These are phyloP conservation scores for Candida odintsovae DNA, from an alignment of 805 yeast species.

Conservation along the genomic window DNA sequence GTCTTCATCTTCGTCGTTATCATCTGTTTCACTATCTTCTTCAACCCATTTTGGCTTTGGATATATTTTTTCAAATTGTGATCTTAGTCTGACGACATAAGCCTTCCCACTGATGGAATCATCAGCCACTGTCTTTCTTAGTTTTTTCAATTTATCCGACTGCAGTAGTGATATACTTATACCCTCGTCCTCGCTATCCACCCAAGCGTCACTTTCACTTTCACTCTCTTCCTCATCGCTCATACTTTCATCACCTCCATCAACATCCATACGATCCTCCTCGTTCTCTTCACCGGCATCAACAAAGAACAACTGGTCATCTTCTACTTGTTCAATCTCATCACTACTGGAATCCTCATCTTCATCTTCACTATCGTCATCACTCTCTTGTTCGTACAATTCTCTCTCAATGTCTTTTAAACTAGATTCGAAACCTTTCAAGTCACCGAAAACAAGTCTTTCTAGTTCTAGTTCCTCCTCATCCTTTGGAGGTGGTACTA, in stretches of 20 bases:
- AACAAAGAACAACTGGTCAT: constrained; percentile 48
- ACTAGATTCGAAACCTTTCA: constrained; percentile 62
- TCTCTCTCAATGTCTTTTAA: constrained; percentile 52
- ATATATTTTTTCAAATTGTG: constrained; percentile 67
- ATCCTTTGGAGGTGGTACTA: constrained; percentile 59
- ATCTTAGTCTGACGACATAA: constrained; percentile 57
- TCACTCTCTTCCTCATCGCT: constrained; percentile 26
- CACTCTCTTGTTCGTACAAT: constrained; percentile 32
- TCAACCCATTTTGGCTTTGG: constrained; percentile 86
- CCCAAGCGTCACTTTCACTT: constrained; percentile 57
- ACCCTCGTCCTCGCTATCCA: constrained; percentile 86
- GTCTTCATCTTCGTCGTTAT: constrained; percentile 26
- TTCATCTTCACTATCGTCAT: constrained; percentile 28
- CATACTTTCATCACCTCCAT: constrained; percentile 16
- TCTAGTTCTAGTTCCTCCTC: constrained; percentile 78
- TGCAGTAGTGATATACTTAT: constrained; percentile 52
- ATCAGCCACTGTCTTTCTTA: constrained; percentile 58
- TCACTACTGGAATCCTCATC: constrained; percentile 25
- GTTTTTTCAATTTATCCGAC: constrained; percentile 60
- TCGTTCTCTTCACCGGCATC: constrained; percentile 37
- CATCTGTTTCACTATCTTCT: constrained; percentile 16
- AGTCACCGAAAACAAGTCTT: constrained; percentile 85
- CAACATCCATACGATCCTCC: constrained; percentile 11
- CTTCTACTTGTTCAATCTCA: constrained; percentile 31
- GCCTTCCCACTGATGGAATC: constrained; percentile 48